Base-by-base conservation (phyloP, 352 stramenopile species). In the Phytopythium ostracodes region DNA sequence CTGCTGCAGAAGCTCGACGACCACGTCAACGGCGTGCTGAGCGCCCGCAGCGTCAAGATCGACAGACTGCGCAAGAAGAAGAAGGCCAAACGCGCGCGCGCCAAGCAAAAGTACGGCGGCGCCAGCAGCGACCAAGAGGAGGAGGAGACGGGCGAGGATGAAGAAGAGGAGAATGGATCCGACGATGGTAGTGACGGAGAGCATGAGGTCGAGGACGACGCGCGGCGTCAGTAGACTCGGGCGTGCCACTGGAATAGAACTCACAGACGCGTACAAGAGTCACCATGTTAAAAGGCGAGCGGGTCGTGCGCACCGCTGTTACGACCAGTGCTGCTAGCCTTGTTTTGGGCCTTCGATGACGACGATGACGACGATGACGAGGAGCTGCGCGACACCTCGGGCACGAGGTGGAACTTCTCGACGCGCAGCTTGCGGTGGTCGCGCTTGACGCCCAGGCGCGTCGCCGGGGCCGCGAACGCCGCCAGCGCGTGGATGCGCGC, bases 1-100 rank as follows among this genome's bases (percentile, higher is more conserved):
- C 63, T 93, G 64, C 56, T 83, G 31, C 75, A 86, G 60, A 93
- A 93, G 63, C 63, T 93, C 36, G 84, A 93, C 62, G 81, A 93
- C 63, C 74, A 80, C 22, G 51, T 90, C 38, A 93, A 93, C 55
- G 84, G 84, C 11, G 59, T 59, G 25, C 53, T 84, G 36, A 93
- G 84, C 59, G 71, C 75, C 31, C 75, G 72, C 38, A 91, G 70
- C 62, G 33, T 71, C 57, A 89, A 92, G 62, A 88, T 93, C 53
- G 67, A 74, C n/a, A 76, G 73, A 31, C 64, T 91, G 43, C 73
- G 83, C 33, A 84, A 84, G 42, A 87, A 87, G 63, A 93, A 93
- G 42, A 75, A 78, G 7, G 84, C 71, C 57, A 71, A 79, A 49
- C 66, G 70, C 33, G 70, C 75, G 44, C 90, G 87, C 56, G 61